phyloP scores from a whole-genome alignment of 2,329 filamentous ascomycete species.

The Pseudofabraea citricarpa region DNA sequence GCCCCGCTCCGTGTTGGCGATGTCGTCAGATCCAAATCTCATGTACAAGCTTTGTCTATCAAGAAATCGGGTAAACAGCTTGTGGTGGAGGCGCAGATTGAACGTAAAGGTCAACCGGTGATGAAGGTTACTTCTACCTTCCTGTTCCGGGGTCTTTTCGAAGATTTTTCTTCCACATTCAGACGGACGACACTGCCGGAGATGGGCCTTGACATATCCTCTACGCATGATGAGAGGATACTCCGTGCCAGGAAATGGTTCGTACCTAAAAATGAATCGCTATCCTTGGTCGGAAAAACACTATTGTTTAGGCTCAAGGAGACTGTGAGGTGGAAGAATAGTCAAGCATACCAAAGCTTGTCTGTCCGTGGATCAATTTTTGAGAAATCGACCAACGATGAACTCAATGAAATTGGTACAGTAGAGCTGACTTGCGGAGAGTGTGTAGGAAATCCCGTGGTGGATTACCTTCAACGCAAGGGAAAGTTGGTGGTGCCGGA shows the following conservation, averaged over 20 bases:
- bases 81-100: constrained; percentile 93
- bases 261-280: not conserved
- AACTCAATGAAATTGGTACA: not conserved
- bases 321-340: not conserved
- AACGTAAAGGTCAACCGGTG: constrained; percentile 70
- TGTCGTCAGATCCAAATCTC: constrained; percentile 80
- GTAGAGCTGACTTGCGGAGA: not conserved
- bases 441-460: not conserved
- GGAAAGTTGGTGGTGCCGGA: not conserved
- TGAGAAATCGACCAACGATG: not conserved
- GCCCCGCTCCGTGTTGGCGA: constrained; percentile 91
- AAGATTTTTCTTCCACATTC: constrained; percentile 51
- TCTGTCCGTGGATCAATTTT: not conserved
- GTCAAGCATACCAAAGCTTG: not conserved
- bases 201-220: not conserved
- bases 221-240: not conserved
- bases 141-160: constrained; percentile 85
- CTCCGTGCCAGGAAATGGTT: not conserved
- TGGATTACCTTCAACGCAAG: not conserved
- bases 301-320: not conserved
- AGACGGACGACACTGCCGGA: not conserved
- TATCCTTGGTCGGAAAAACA: not conserved
- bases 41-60: constrained; percentile 94
- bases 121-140: constrained; percentile 98
- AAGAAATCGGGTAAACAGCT: constrained; percentile 98